Evolutionary conservation across 2,329 filamentous ascomycete species (phyloP), one percentile per base, ranked within the genome.

Genomic region (Monosporascus sp.): DNA sequence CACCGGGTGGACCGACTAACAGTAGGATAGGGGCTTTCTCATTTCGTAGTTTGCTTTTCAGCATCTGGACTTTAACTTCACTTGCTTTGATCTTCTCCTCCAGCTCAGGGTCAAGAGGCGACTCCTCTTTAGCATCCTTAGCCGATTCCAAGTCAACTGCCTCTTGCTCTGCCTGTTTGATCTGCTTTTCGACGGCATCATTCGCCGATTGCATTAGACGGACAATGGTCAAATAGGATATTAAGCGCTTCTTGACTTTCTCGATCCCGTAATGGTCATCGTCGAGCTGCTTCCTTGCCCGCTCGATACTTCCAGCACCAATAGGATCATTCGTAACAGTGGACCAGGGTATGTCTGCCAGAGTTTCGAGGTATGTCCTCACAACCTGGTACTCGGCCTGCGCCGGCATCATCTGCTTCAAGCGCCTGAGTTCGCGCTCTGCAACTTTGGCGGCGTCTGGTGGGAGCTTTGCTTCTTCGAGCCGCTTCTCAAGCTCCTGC

Each of bases 1-100:
- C 92, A 48, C 94, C 94, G 2, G 94, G 94, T 14, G 94, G 94
- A 0, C 94, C 94, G 40, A 95, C 90, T 8, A 99, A 83, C 9
- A 99, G 83, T 59, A 99, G 80, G 59, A 99, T 99, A 1, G 94
- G 94, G 1, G 94, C 97, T 73, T 94, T 97, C 75, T 99, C 94
- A 8, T 90, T 82, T 83, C 93, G 90, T 46, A 87, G 86, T 76
- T 91, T 92, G 61, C 86, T 86, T 70, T 87, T 88, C 48, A 96
- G 77, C 44, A 91, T 76, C 56, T 91, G 83, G 24, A 95, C 74
- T 65, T 90, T 91, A 36, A 86, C 79, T 49, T 82, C 75, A 24
- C 71, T 71, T 19, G 74, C 69, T 55, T 72, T 72, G 50, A 69
- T 64, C 60, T 70, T 72, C 43, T 73, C 71, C 47, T 69, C 64